Evolutionary conservation across 805 yeast species (phyloP), one percentile per base, ranked within the genome.

Genomic region (Schizosaccharomyces octosporus): DNA sequence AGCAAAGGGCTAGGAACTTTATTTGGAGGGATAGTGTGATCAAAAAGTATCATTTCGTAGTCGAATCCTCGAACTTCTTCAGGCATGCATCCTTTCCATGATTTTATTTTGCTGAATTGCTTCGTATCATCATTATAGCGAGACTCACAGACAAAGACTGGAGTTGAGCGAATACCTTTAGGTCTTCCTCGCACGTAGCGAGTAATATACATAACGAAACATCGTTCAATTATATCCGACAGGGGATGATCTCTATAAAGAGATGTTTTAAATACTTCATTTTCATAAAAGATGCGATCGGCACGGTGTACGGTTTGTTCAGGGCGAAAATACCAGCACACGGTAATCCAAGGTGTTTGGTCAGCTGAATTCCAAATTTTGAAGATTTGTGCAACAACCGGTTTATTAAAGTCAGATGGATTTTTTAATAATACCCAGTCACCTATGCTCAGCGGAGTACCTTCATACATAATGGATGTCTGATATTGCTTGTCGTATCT

Each of bases 61-160:
- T 74, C 77, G 62, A 76, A 75, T 65, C 85, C 88, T 67, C 97
- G 81, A 59, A 90, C 85, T 71, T 90, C 97, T 72, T 93, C 97
- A 0, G 98, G 98, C 66, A 93, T 77, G 75, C 97, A 93, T 5
- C 97, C 97, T 72, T 87, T 90, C 98, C 98, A 93, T 2, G 98
- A 90, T 69, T 97, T 80, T 67, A 93, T 93, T 69, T 90, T 85
- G 72, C 90, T 93, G 76, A 93, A 93, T 36, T 83, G 83, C 71
- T 87, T 86, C 67, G 87, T 95, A 62, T 80, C 78, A 70, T 90
- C 97, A 69, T 90, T 90, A 73, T 89, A 93, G 68, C 98, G 82
- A 71, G 81, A 86, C 72, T 93, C 98, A 74, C 97, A 93, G 66
- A 93, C 83, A 72, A 88, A 93, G 69, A 94, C 79, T 5, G 93